Base-by-base conservation (phyloP, 2,329 filamentous ascomycete genomes). In the Penicillium crustosum region DNA sequence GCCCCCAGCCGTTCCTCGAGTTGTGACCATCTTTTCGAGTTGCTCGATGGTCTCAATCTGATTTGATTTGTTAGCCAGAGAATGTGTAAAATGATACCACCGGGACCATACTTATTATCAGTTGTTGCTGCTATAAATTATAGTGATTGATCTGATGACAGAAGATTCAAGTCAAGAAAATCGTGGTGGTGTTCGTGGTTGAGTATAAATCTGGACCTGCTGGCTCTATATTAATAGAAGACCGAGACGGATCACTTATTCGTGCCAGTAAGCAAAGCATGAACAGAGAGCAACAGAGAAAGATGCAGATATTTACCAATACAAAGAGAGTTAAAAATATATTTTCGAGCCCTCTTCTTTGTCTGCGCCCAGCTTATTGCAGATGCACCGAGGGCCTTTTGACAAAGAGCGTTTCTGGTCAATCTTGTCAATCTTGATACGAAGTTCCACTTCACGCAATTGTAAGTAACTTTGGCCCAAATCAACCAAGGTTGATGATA, bases 251-350 rank as follows among this genome's bases (percentile, higher is more conserved):
- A 17, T n/a, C 6, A 31, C 27, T 10, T 42, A 41, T 36, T 29
- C 17, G 4, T 17, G 17, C 3, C 6, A 17, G 21, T 23, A 45
- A 17, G 36, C 50, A 53, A 53, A 53, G 41, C 50, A 27, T 7
- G 15, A 25, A 4, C 15, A 25, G 12, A 10, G 29, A 19, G 12
- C 2, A 4, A 19, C 6, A 12, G 17, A 36, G 45, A 35, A 25
- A 13, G 3, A 17, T 35, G 21, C 7, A 21, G 29, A 35, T n/a
- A 31, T 2, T 27, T 19, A 12, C 12, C 17, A 17, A 4, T 9
- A 53, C 50, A 53, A 53, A 53, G 50, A 47, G 2, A 45, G 15
- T 12, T 36, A 53, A 45, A 45, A 53, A 53, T 45, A 53, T 27
- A 17, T 36, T 29, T 25, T 12, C 29, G 12, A 36, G 29, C 3